These are phyloP conservation scores for Phaseolus coccineus DNA, from an alignment of 331 rosid species.

Conservation along the genomic window DNA sequence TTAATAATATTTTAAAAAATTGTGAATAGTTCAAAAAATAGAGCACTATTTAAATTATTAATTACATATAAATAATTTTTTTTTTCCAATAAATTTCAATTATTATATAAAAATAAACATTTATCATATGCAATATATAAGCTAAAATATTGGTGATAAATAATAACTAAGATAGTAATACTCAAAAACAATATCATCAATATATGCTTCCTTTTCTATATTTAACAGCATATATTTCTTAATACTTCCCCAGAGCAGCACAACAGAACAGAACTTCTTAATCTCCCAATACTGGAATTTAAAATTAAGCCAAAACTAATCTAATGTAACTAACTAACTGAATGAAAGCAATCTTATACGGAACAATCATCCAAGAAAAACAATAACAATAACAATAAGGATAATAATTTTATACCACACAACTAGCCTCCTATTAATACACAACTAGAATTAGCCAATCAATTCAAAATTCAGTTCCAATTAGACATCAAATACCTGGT, in stretches of 20 bases:
- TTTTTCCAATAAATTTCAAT: neutral
- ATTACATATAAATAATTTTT: neutral
- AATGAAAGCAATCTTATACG: constrained; percentile 21
- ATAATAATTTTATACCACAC: neutral
- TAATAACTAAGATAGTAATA: neutral
- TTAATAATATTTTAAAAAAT: neutral
- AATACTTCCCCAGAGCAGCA: neutral
- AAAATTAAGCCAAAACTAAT: constrained; percentile 10
- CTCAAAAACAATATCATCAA: neutral
- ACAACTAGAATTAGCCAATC: neutral
- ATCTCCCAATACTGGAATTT: constrained; percentile 8
- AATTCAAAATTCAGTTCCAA: constrained; percentile 26
- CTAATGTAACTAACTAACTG: constrained; percentile 3
- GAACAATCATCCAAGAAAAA: constrained; percentile 14
- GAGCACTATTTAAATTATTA: neutral
- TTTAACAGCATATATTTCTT: constrained; percentile 17
- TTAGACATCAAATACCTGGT: constrained; percentile 74
- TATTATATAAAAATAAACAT: neutral
- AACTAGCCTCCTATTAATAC: constrained; percentile 28
- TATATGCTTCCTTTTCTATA: neutral
- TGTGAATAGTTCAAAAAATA: neutral
- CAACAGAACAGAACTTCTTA: neutral
- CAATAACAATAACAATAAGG: neutral
- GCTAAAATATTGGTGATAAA: neutral
- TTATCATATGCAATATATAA: neutral